phyloP scores from a whole-genome alignment of 805 yeast species.

The Wickerhamiella qilinensis region DNA sequence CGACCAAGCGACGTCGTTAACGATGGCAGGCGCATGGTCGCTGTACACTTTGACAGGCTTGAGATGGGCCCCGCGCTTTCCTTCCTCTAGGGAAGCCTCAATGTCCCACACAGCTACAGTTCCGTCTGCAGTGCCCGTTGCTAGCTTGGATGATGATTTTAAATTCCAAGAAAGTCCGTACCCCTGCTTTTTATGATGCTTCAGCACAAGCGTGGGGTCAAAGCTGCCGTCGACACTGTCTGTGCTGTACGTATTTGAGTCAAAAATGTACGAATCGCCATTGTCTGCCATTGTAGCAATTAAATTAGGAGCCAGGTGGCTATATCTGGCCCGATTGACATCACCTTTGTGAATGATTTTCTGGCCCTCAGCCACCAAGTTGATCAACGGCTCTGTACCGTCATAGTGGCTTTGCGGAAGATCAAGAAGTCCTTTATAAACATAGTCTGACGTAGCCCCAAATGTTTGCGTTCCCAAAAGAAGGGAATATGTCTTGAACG shows the following conservation, averaged over 20 bases:
- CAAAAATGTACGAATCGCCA: constrained; percentile 22
- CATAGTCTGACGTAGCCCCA: constrained; percentile 34
- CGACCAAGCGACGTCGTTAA: constrained; percentile 54
- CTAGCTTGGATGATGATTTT: constrained; percentile 25
- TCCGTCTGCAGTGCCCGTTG: constrained; percentile 52
- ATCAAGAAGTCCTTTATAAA: constrained; percentile 26
- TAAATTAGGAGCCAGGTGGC: constrained; percentile 30
- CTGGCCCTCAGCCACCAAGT: constrained; percentile 11
- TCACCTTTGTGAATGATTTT: constrained; percentile 52
- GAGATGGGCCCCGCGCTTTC: neutral
- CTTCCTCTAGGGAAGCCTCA: neutral
- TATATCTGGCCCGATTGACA: constrained; percentile 43
- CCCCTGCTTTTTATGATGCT: constrained; percentile 51
- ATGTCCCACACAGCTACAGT: constrained; percentile 58
- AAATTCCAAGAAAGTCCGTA: constrained; percentile 56
- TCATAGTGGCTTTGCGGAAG: constrained; percentile 17
- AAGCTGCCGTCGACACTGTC: constrained; percentile 5
- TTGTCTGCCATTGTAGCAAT: constrained; percentile 38
- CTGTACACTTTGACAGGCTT: constrained; percentile 34
- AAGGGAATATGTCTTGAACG: constrained; percentile 28
- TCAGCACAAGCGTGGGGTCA: constrained; percentile 21
- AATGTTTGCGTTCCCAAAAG: constrained; percentile 46
- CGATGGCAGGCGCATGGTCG: constrained; percentile 33
- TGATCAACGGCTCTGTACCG: constrained; percentile 2
- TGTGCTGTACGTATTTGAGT: constrained; percentile 9